phyloP scores from a whole-genome alignment of 495 filamentous ascomycete genomes.

The Lophiostoma macrostomum region DNA sequence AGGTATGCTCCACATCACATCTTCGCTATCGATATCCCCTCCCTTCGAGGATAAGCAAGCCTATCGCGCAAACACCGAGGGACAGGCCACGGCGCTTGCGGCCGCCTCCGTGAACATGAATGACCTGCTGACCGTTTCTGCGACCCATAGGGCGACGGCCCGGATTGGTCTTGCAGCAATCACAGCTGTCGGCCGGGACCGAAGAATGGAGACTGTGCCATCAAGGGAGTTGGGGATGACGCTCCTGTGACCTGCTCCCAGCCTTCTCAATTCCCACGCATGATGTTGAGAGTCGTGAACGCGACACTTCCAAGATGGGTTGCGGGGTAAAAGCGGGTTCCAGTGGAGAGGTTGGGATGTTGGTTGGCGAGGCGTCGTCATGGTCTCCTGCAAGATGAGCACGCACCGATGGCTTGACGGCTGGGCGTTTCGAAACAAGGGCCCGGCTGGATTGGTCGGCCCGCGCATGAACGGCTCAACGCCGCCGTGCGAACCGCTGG shows the following conservation, averaged over 20 bases:
- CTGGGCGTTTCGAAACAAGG: slow-evolving; percentile 20
- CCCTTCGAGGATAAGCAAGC: not conserved
- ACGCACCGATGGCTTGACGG: slow-evolving; percentile 4
- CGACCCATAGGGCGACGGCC: slow-evolving; percentile 22
- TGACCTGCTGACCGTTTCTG: slow-evolving; percentile 31
- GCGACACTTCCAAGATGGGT: not conserved
- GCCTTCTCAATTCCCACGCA: slow-evolving; percentile 4
- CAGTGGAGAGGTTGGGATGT: slow-evolving; percentile 5
- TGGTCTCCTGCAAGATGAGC: not conserved
- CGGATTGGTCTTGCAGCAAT: slow-evolving; percentile 5
- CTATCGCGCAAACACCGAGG: not conserved
- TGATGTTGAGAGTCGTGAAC: not conserved
- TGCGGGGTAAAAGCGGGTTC: slow-evolving; percentile 21
- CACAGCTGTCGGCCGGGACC: slow-evolving; percentile 3
- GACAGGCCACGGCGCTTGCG: slow-evolving; percentile 24
- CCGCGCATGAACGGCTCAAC: slow-evolving; percentile 25
- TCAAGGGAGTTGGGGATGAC: slow-evolving; percentile 5
- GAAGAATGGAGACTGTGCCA: slow-evolving; percentile 9
- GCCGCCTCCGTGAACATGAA: not conserved
- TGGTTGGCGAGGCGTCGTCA: slow-evolving; percentile 9
- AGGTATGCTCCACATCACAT: slow-evolving; percentile 13
- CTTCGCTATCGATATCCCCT: not conserved
- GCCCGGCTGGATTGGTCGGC: slow-evolving; percentile 8
- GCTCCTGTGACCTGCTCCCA: slow-evolving; percentile 19
- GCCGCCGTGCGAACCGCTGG: slow-evolving; percentile 21